Evolutionary conservation across 2,329 filamentous ascomycete species (phyloP).

Genomic region (Fusarium tricinctum): DNA sequence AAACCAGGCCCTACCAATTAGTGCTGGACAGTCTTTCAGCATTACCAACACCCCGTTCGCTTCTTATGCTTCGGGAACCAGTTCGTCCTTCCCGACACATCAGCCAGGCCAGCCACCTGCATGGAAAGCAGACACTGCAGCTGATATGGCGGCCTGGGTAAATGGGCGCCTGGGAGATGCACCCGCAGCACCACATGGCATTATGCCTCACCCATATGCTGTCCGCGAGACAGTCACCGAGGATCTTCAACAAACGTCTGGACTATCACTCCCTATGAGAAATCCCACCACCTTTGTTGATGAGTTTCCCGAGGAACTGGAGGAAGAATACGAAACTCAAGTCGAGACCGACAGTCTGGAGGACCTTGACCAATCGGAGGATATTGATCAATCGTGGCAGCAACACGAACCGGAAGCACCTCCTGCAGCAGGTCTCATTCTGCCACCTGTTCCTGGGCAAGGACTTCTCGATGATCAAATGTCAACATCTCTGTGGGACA

Average conservation of each 20-base stretch:
- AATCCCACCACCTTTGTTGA: conserved; percentile 19
- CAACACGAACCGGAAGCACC: not conserved
- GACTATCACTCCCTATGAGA: not conserved
- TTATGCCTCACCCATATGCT: conserved; percentile 44
- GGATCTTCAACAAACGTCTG: conserved; percentile 29
- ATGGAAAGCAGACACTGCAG: conserved; percentile 22
- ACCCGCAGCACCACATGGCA: conserved; percentile 19
- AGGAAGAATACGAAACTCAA: not conserved
- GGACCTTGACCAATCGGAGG: conserved; percentile 20
- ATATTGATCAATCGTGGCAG: conserved; percentile 25
- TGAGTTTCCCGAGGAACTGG: conserved; percentile 21
- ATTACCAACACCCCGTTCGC: conserved; percentile 10
- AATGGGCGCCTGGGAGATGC: conserved; percentile 17
- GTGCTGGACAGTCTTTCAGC: not conserved
- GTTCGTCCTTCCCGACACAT: conserved; percentile 19
- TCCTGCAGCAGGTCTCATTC: not conserved
- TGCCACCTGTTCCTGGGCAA: too few relatives aligned
- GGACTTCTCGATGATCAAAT: not conserved
- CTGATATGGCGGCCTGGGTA: conserved; percentile 16
- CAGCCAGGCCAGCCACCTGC: conserved; percentile 8
- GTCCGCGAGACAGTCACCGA: conserved; percentile 35
- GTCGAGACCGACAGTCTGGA: conserved; percentile 25
- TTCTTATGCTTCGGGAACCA: conserved; percentile 14
- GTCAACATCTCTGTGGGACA: not conserved
- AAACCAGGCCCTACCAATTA: conserved; percentile 21